Conservation (phyloP, 768 basidiomycete species). For the Trametes cubensis region DNA sequence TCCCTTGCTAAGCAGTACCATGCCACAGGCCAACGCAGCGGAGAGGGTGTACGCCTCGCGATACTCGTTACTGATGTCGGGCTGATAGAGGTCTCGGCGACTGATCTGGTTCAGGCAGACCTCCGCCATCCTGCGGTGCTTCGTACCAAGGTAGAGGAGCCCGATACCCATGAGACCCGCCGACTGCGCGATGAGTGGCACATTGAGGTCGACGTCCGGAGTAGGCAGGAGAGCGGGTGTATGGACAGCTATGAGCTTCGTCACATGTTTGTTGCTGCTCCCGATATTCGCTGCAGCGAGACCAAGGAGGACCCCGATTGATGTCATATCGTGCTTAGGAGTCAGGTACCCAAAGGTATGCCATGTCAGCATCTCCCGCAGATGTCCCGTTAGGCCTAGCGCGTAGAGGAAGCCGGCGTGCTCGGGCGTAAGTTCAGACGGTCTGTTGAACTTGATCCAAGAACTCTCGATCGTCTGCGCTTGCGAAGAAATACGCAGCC, state of each 20-base stretch:
- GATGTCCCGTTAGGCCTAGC: constrained; percentile 88
- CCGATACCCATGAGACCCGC: constrained; percentile 89
- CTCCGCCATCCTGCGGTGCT: constrained; percentile 90
- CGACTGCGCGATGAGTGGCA: constrained; percentile 86
- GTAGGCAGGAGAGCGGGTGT: constrained; percentile 91
- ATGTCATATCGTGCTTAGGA: constrained; percentile 94
- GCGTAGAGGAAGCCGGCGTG: constrained; percentile 97
- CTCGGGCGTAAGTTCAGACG: constrained; percentile 84
- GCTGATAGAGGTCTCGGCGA: constrained; percentile 72
- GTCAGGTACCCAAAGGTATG: constrained; percentile 95
- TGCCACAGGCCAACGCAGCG: constrained; percentile 88
- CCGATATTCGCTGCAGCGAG: constrained; percentile 89
- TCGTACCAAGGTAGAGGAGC: constrained; percentile 85
- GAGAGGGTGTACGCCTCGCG: constrained; percentile 91
- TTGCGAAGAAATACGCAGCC: constrained; percentile 78
- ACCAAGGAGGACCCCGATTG: constrained; percentile 92
- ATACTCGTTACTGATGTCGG: constrained; percentile 85
- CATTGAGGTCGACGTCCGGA: constrained; percentile 85
- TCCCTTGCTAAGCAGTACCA: constrained; percentile 95
- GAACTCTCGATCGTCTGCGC: constrained; percentile 82
- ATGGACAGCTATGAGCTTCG: constrained; percentile 89
- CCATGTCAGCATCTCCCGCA: constrained; percentile 89
- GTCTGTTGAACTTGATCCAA: constrained; percentile 96
- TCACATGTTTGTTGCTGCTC: constrained; percentile 82
- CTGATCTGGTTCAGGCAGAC: constrained; percentile 85